These are phyloP conservation scores for Hypoxylon fuscum DNA, from an alignment of 495 filamentous ascomycete genomes.

Conservation along the genomic window DNA sequence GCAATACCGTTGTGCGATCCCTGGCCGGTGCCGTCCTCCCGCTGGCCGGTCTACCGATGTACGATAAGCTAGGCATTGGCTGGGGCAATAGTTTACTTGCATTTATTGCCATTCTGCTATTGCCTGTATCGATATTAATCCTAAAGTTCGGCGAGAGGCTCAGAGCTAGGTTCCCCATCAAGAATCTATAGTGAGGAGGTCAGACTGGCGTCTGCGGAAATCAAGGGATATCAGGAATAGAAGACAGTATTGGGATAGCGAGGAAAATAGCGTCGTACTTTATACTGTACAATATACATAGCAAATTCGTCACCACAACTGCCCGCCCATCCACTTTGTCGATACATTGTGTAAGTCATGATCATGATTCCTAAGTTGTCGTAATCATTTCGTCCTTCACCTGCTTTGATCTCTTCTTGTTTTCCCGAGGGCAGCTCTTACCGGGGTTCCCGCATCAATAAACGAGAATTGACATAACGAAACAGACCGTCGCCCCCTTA, in stretches of 20 bases:
- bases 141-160: slow-evolving; percentile 62
- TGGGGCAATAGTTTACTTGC: slow-evolving; percentile 70
- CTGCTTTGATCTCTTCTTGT: too few relatives aligned
- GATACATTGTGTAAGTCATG: not conserved
- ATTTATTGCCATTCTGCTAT: slow-evolving; percentile 60
- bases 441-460: too few relatives aligned
- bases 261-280: not conserved
- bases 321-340: not conserved
- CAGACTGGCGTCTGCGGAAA: not conserved
- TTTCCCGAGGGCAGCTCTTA: too few relatives aligned
- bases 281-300: slow-evolving; percentile 6
- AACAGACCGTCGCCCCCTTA: too few relatives aligned
- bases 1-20: slow-evolving; percentile 61
- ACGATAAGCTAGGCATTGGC: slow-evolving; percentile 62
- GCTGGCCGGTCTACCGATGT: slow-evolving; percentile 64
- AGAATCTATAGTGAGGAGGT: slow-evolving; percentile 45
- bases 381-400: too few relatives aligned
- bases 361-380: not conserved
- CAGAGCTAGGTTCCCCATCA: slow-evolving; percentile 54
- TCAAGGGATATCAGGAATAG: not conserved
- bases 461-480: too few relatives aligned
- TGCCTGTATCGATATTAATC: slow-evolving; percentile 62
- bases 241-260: not conserved
- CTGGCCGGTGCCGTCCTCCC: slow-evolving; percentile 67
- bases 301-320: not conserved